Evolutionary conservation across 768 basidiomycete species (phyloP), one percentile per base, ranked within the genome.

Genomic region (Suillus bovinus): DNA sequence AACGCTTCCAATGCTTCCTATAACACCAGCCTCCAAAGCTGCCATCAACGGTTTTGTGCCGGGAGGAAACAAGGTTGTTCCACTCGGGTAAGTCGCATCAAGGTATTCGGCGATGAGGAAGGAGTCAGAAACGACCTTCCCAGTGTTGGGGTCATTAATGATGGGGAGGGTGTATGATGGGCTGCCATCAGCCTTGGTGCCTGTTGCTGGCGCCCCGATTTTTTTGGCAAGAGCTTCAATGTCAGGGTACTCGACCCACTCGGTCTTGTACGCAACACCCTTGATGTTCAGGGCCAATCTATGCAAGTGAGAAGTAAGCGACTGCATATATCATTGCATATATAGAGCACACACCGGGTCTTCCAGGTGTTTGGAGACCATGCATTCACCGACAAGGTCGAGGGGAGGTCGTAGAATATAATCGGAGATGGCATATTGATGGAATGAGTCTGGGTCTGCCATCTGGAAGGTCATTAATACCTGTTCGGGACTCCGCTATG

Each of bases 361-460:
- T 80, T 82, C 79, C 78, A 81, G 38, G 79, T 78, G 62, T 82
- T 83, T 9, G 80, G 78, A 5, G 80, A 79, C 77, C 79, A 82
- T 9, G 76, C 72, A 5, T 68, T 71, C 53, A 8, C 59, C 1
- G 67, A 59, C 6, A 72, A 57, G 44, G 66, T 72, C 39, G 75
- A 74, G 24, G 79, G 77, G 46, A 84, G 77, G 60, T 83, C 83
- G 70, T 82, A 84, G 50, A 82, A 69, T 62, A 80, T 77, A 61
- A 71, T 73, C 20, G 69, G 68, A 27, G 54, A 63, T 16, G 63
- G 14, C 74, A 78, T 77, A 36, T 65, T 52, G 58, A 38, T 50
- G 11, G 38, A 56, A 10, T 39, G 24, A 20, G 17, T 56, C 27
- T 39, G 24, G 54, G 24, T 39, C 10, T 56, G 17, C 6, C 17